A percentile compares a stretch with the other conserved stretches of the same genome.
phyloP scores from a whole-genome alignment of 352 stramenopile species.

The Globisporangium alternatum region DNA sequence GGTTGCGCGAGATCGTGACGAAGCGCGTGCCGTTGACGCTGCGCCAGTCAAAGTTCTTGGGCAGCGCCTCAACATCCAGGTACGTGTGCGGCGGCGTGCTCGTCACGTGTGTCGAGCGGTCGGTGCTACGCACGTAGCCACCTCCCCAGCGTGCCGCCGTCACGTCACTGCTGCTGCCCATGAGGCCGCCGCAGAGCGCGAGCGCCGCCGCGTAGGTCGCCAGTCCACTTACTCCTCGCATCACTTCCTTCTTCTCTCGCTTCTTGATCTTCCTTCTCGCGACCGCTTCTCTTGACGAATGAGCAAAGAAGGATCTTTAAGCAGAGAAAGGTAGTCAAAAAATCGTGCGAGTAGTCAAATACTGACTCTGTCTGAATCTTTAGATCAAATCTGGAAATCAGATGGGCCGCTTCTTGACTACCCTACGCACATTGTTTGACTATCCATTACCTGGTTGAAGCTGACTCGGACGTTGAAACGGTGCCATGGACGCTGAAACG shows the following conservation, averaged over 20 bases:
- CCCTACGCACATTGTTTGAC: too few species aligned
- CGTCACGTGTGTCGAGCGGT: conserved; percentile 67
- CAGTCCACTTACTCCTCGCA: conserved; percentile 18
- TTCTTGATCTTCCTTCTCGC: not conserved
- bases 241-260: conserved; percentile 29
- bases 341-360: too few species aligned
- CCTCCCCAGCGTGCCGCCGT: conserved; percentile 21
- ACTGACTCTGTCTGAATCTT: too few species aligned
- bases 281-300: not conserved
- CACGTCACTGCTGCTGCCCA: not conserved
- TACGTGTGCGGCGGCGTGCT: conserved; percentile 65
- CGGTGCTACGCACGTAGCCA: conserved; percentile 69
- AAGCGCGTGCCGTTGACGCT: conserved; percentile 81
- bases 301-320: not conserved
- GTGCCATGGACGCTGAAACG: too few species aligned
- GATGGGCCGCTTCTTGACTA: too few species aligned
- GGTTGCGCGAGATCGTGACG: conserved; percentile 81
- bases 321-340: not conserved
- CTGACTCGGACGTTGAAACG: too few species aligned
- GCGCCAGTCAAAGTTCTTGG: conserved; percentile 93
- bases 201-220: not conserved
- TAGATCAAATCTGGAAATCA: too few species aligned
- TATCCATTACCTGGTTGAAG: too few species aligned
- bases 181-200: not conserved
- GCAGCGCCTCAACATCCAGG: conserved; percentile 68